Conservation (phyloP, 176 grass and related monocot genomes). For the Triticum dicoccoides region DNA sequence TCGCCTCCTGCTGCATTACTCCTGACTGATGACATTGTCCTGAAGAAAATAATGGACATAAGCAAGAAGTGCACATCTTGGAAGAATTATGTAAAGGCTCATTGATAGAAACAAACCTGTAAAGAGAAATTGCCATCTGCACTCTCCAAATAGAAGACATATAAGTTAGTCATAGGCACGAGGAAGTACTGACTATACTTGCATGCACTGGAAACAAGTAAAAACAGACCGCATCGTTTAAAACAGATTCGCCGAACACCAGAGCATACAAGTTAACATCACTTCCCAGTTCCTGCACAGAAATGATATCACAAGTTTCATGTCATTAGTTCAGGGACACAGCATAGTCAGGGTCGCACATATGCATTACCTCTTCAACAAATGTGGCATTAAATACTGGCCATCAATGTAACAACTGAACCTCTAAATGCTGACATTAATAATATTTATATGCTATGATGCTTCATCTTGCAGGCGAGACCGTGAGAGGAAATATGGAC, state of each 20-base stretch:
- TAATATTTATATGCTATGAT: background rate
- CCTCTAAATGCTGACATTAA: background rate
- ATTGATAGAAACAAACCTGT: conserved; percentile 69
- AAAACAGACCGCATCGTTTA: conserved; percentile 94
- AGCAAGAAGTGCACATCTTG: conserved; percentile 23
- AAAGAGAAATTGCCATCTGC: conserved; percentile 99
- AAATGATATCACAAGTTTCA: conserved; percentile 31
- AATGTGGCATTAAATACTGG: conserved; percentile 3
- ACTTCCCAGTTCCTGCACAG: conserved; percentile 81
- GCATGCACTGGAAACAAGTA: conserved; percentile 24
- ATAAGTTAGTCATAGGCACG: conserved; percentile 24
- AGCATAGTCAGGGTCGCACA: background rate
- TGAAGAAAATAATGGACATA: conserved; percentile 42
- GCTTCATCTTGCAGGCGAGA: conserved; percentile 3
- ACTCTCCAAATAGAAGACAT: conserved; percentile 47
- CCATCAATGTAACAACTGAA: background rate
- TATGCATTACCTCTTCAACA: background rate
- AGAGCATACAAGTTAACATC: conserved; percentile 97
- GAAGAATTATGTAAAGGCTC: conserved; percentile 4
- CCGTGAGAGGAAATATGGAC: background rate
- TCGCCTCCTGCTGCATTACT: conserved; percentile 76
- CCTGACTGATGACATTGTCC: conserved; percentile 99
- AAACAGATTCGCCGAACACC: conserved; percentile 98
- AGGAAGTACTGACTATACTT: conserved; percentile 13
- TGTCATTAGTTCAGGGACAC: background rate